These are phyloP conservation scores for Fusarium transvaalense DNA, from an alignment of 2,329 filamentous ascomycete genomes.

Conservation along the genomic window DNA sequence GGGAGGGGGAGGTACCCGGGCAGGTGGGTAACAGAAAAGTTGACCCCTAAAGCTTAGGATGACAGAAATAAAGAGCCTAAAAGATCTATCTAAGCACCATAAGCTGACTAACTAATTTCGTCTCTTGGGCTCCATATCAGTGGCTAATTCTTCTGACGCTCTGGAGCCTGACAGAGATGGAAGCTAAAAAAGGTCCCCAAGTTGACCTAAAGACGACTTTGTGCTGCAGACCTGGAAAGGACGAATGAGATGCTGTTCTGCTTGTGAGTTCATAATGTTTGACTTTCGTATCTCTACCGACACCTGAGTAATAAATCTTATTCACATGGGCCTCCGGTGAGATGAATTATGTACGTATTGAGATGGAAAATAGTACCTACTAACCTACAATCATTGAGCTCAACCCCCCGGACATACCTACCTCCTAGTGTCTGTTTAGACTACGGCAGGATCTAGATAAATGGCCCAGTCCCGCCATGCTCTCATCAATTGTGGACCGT, in stretches of 20 bases:
- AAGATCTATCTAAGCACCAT: too few relatives aligned
- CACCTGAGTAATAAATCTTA: neutral
- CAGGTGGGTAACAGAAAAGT: too few relatives aligned
- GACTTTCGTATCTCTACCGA: neutral
- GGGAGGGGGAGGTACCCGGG: too few relatives aligned
- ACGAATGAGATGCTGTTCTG: neutral
- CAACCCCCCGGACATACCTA: neutral
- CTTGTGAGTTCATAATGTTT: neutral
- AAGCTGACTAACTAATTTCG: too few relatives aligned
- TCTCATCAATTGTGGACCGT: slow-evolving; percentile 28
- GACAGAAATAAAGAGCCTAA: too few relatives aligned
- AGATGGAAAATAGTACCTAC: neutral
- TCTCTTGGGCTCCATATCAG: too few relatives aligned
- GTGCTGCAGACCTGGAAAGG: neutral
- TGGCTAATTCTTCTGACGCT: too few relatives aligned
- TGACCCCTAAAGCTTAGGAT: too few relatives aligned
- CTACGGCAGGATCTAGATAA: slow-evolving; percentile 22
- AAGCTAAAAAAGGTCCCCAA: neutral
- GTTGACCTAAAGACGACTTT: neutral
- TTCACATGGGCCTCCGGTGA: neutral
- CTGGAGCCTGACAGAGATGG: too few relatives aligned
- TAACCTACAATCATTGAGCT: neutral
- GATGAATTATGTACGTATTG: neutral
- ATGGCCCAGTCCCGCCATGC: slow-evolving; percentile 23
- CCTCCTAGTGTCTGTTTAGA: slow-evolving; percentile 7